Conservation (phyloP, 352 stramenopile species). For the Pythium volutum region DNA sequence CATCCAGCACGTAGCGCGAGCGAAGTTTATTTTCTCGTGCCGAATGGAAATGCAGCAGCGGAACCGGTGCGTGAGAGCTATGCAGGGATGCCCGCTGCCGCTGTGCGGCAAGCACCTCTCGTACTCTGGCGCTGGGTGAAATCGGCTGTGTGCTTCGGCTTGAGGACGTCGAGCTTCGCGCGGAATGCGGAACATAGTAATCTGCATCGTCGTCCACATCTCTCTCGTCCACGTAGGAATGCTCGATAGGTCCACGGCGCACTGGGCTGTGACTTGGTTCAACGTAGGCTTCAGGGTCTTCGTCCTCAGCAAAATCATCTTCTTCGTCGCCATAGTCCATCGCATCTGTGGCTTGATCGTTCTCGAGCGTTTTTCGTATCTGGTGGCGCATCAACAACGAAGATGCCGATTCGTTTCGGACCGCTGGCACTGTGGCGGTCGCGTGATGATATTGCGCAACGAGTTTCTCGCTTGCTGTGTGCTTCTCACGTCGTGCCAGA, state of each 20-base stretch:
- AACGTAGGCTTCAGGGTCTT: conserved; percentile 16
- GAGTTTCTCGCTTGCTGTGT: conserved; percentile 40
- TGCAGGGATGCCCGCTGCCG: conserved; percentile 25
- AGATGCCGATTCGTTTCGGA: conserved; percentile 48
- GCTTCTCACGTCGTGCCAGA: conserved; percentile 40
- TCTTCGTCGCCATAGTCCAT: conserved; percentile 20
- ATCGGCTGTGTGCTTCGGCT: conserved; percentile 23
- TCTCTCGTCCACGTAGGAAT: background rate
- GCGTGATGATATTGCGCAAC: conserved; percentile 56
- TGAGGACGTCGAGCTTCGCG: conserved; percentile 3
- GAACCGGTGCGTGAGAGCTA: background rate
- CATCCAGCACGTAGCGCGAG: conserved; percentile 19
- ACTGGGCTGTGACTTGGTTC: conserved; percentile 27
- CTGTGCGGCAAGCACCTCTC: conserved; percentile 38
- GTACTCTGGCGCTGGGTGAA: conserved; percentile 56
- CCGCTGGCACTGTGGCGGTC: conserved; percentile 19
- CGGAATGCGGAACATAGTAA: conserved; percentile 20
- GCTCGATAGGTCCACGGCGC: conserved; percentile 24
- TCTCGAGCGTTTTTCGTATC: conserved; percentile 20
- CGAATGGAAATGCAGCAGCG: conserved; percentile 31
- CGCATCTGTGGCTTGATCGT: conserved; percentile 11
- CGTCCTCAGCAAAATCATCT: conserved; percentile 6
- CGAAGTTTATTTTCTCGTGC: conserved; percentile 30
- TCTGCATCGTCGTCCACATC: conserved; percentile 4
- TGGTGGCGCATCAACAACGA: conserved; percentile 32